Conservation (phyloP, 164 flowering plant genomes). For the Akebia trifoliata region DNA sequence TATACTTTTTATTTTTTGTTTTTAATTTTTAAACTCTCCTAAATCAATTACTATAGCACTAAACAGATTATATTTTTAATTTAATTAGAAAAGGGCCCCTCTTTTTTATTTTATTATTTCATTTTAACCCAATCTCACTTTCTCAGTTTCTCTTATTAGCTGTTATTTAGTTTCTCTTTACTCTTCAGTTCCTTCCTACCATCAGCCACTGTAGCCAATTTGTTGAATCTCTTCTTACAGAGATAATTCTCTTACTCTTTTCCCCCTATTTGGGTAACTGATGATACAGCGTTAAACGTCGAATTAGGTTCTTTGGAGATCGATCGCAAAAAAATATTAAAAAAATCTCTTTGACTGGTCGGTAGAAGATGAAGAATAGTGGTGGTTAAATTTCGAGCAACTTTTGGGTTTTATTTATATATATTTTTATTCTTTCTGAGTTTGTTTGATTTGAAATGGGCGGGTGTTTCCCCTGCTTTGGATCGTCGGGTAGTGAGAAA, state of each 20-base stretch:
- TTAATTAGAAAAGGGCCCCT: background rate
- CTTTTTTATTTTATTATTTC: background rate
- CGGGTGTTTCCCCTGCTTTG: slow-evolving; percentile 62
- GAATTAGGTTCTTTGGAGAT: background rate
- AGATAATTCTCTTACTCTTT: background rate
- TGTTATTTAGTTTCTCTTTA: background rate
- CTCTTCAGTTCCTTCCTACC: background rate
- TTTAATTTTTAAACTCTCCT: no score
- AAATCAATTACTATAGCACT: no score
- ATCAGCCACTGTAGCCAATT: background rate
- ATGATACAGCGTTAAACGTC: background rate
- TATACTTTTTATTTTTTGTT: no score
- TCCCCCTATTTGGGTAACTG: slow-evolving; percentile 4
- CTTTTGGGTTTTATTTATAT: background rate
- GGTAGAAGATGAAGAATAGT: no score
- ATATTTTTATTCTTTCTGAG: slow-evolving; percentile 5
- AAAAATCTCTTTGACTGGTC: no score
- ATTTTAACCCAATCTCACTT: background rate
- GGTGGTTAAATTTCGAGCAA: background rate
- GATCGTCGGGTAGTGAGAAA: slow-evolving; percentile 42
- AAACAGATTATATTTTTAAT: no score
- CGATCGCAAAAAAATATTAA: background rate
- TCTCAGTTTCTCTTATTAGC: background rate
- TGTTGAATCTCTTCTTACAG: slow-evolving; percentile 2
- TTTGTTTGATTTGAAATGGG: slow-evolving; percentile 45